These are phyloP conservation scores for Magnolia kwangsiensis DNA, from an alignment of 164 flowering plant genomes.

Conservation along the genomic window DNA sequence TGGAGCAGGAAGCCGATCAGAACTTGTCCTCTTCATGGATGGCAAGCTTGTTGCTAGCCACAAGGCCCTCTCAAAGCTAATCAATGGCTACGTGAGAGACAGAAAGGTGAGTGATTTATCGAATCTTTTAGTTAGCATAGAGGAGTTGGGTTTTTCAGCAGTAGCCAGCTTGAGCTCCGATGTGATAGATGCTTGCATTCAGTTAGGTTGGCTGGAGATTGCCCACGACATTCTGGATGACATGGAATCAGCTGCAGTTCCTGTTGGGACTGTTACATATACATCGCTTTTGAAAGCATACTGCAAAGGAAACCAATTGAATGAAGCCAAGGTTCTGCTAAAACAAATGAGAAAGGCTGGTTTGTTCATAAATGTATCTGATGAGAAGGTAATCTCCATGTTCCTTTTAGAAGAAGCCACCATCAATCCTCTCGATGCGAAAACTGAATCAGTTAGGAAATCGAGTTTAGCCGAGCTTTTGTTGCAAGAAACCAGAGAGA, in stretches of 20 bases:
- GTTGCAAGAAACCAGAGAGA: slow-evolving; percentile 32
- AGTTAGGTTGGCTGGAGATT: slow-evolving; percentile 64
- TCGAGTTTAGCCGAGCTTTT: slow-evolving; percentile 39
- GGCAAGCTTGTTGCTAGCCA: slow-evolving; percentile 52
- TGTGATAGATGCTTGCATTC: slow-evolving; percentile 59
- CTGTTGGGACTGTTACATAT: slow-evolving; percentile 28
- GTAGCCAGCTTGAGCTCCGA: slow-evolving; percentile 34
- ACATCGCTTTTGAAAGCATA: slow-evolving; percentile 53
- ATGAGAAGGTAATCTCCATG: slow-evolving; percentile 25
- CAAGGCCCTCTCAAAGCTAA: slow-evolving; percentile 60
- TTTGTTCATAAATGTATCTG: slow-evolving; percentile 17
- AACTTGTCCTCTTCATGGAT: slow-evolving; percentile 34
- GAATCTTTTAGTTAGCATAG: slow-evolving; percentile 43
- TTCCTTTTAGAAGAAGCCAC: slow-evolving; percentile 17
- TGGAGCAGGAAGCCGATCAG: slow-evolving; percentile 25
- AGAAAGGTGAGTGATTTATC: slow-evolving; percentile 48
- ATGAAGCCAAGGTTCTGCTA: slow-evolving; percentile 51
- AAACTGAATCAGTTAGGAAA: slow-evolving; percentile 11
- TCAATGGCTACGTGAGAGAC: slow-evolving; percentile 35
- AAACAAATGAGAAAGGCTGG: slow-evolving; percentile 60
- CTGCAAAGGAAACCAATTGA: slow-evolving; percentile 36
- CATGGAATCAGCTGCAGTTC: slow-evolving; percentile 42
- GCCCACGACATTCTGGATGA: slow-evolving; percentile 92
- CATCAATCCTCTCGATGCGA: slow-evolving; percentile 1
- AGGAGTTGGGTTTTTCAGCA: slow-evolving; percentile 16